A percentile compares a stretch with the other conserved stretches of the same genome.
phyloP scores from a whole-genome alignment of 2,329 filamentous ascomycete species.

The Dactylonectria macrodidyma region DNA sequence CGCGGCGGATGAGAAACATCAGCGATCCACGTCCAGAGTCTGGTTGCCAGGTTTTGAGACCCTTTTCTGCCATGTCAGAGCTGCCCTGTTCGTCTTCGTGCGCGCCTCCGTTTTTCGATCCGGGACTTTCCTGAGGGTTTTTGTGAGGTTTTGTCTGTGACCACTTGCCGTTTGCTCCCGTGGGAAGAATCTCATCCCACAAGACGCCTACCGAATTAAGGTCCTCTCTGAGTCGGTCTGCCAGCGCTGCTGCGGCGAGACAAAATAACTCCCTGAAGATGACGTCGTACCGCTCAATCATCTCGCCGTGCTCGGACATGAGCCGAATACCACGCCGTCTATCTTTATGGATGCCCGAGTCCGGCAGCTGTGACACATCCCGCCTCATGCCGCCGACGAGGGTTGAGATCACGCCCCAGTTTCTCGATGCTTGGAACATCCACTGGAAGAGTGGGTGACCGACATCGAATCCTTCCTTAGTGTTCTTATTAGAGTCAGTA shows the following conservation, averaged over 20 bases:
- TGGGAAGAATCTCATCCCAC: conserved; percentile 83
- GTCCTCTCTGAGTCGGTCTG: conserved; percentile 74
- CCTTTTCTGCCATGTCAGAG: conserved; percentile 59
- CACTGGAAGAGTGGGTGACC: conserved; percentile 87
- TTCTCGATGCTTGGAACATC: conserved; percentile 85
- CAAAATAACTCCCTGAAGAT: conserved; percentile 90
- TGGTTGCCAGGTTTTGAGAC: conserved; percentile 46
- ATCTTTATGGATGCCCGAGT: conserved; percentile 39
- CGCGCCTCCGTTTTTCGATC: conserved; percentile 27
- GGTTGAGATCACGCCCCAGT: conserved; percentile 79
- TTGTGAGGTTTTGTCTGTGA: conserved; percentile 29
- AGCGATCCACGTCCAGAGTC: conserved; percentile 80
- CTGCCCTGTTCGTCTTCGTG: conserved; percentile 41
- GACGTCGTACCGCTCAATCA: conserved; percentile 79
- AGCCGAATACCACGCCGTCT: conserved; percentile 57
- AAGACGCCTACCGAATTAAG: conserved; percentile 77
- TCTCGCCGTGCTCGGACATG: conserved; percentile 67
- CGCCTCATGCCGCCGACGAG: conserved; percentile 80
- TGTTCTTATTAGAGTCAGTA: conserved; percentile 43
- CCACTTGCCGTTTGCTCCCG: conserved; percentile 61
- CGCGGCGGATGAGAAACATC: conserved; percentile 81
- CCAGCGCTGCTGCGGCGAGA: conserved; percentile 81
- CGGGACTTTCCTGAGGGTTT: conserved; percentile 35
- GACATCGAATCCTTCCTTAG: conserved; percentile 82
- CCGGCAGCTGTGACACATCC: conserved; percentile 72